Percentiles rank a stretch among this genome's conserved stretches.
These are phyloP conservation scores for Erysimum cheiranthoides DNA, from an alignment of 345 rosid species.

Conservation along the genomic window DNA sequence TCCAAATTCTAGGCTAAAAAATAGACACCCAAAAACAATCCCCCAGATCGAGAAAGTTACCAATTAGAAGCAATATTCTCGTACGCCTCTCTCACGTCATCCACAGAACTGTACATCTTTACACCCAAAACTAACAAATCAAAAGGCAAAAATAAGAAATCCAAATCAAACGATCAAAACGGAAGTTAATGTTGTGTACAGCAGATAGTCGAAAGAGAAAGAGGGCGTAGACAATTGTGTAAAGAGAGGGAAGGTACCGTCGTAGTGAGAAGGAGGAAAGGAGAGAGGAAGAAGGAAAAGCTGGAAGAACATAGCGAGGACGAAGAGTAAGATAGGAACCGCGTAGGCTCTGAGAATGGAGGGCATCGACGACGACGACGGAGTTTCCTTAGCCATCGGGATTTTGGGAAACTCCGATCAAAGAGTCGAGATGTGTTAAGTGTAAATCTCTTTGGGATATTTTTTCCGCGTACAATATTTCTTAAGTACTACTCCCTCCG, in stretches of 20 bases:
- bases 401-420: conserved; percentile 25
- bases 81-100: conserved; percentile 73
- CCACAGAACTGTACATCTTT: conserved; percentile 57
- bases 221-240: background rate
- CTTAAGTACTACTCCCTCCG: background rate
- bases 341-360: conserved; percentile 62
- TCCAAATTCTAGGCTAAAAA: background rate
- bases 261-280: conserved; percentile 84
- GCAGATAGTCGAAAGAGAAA: background rate
- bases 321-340: conserved; percentile 64
- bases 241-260: conserved; percentile 54
- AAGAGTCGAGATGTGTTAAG: background rate
- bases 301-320: conserved; percentile 72
- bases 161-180: background rate
- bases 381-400: conserved; percentile 51
- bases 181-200: background rate
- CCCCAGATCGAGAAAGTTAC: conserved; percentile 46
- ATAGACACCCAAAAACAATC: background rate
- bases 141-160: conserved; percentile 3
- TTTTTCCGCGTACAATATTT: conserved; percentile 10
- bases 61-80: conserved; percentile 62
- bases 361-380: conserved; percentile 41
- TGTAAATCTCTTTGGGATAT: conserved; percentile 2
- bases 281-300: conserved; percentile 75
- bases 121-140: conserved; percentile 64